Evolutionary conservation across 192 early-diverging fungal genomes (phyloP).

Genomic region (Coemansia sp.): DNA sequence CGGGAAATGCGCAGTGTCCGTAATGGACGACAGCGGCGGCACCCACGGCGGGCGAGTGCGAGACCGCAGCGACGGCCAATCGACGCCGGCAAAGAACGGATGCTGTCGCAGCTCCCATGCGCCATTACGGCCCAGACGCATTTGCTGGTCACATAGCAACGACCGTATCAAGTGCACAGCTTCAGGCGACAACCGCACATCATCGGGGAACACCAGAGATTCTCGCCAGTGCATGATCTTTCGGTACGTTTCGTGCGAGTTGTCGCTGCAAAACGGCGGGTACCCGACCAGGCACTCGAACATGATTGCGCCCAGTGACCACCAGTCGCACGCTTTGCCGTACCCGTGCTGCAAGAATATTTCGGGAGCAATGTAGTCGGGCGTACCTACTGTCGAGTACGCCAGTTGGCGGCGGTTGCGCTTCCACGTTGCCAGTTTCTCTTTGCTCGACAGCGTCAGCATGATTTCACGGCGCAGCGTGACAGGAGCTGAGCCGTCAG

Average conservation of each 20-base stretch:
- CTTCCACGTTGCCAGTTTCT: slow-evolving; percentile 98
- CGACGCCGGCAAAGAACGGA: slow-evolving; percentile 91
- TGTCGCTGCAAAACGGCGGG: slow-evolving; percentile 96
- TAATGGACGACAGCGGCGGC: slow-evolving; percentile 87
- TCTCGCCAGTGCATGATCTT: slow-evolving; percentile 99
- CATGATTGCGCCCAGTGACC: slow-evolving; percentile 99
- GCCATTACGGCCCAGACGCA: slow-evolving; percentile 83
- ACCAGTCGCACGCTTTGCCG: slow-evolving; percentile 98
- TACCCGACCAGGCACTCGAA: slow-evolving; percentile 98
- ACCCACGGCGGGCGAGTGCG: slow-evolving; percentile 85
- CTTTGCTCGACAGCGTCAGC: slow-evolving; percentile 89
- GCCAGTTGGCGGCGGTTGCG: slow-evolving; percentile 92
- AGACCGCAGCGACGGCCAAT: slow-evolving; percentile 83
- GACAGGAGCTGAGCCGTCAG: slow-evolving; percentile 40
- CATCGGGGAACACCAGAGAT: slow-evolving; percentile 87
- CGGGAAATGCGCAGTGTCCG: slow-evolving; percentile 98
- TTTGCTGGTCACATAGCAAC: slow-evolving; percentile 83
- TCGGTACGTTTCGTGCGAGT: slow-evolving; percentile 92
- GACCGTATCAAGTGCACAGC: slow-evolving; percentile 90
- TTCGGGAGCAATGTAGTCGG: slow-evolving; percentile 98
- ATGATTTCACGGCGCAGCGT: slow-evolving; percentile 73
- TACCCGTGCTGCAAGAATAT: slow-evolving; percentile 94
- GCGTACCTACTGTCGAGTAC: slow-evolving; percentile 97
- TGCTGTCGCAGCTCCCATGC: slow-evolving; percentile 85
- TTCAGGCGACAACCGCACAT: slow-evolving; percentile 86